Evolutionary conservation across 208 protist genomes (phyloP), one percentile per base, ranked within the genome.

Genomic region (Acanthamoeba triangularis): DNA sequence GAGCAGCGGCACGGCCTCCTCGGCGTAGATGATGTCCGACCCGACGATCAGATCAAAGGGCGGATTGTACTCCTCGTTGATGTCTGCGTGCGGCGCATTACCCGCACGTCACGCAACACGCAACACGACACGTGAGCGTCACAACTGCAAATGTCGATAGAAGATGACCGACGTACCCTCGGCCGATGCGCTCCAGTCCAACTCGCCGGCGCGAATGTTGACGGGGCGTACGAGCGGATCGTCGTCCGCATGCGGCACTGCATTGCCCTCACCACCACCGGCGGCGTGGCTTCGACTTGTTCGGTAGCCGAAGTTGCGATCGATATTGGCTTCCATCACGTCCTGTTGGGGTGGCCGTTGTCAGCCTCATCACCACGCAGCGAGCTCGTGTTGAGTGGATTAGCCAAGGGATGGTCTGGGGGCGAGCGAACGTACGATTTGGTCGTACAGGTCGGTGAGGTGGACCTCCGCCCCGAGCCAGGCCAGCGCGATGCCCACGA

Each of bases 21-120:
- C 78, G 41, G 78, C 78, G n/a, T 87, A 87, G 41, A 87, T 87
- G 78, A 87, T 87, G 33, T 87, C 78, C 47, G 78, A 87, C 11
- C 78, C 78, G 3, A 87, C 28, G 5, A 87, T 87, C 6, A 87
- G 78, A 37, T 87, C 78, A n/a, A 87, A 59, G 4, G 78, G 78
- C 18, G 78, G 78, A 20, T 37, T 54, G 52, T 87, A 87, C 47
- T 87, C 78, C 11, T 87, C 78, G 8, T 87, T 33, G 28, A 87
- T 87, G 78, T 87, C 78, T 56, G 14, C 52, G 52, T 18, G 52
- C 14, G n/a, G 69, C n/a, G 25, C 30, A 56, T 56, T 18, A 2
- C 52, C 52, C 59, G 59, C 14, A 65, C 25, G 1, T 5, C 20
- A 3, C 37, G 37, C 37, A 41, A 54, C 49, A 54, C 49, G 49